phyloP scores from a whole-genome alignment of 768 basidiomycete genomes.

The Suillus fuscotomentosus region DNA sequence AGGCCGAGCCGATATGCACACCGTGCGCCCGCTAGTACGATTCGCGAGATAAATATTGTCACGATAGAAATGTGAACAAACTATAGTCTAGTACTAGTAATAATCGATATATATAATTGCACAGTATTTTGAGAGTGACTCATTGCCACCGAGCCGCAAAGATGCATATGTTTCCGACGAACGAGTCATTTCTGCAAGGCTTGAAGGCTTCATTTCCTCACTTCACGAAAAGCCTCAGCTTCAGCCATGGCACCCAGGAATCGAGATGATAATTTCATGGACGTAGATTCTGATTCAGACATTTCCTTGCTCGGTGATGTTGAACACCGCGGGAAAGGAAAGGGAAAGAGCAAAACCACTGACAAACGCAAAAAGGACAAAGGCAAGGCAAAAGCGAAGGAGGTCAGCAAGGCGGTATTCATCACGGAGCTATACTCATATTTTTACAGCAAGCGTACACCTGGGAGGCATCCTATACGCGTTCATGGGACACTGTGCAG shows the following conservation, averaged over 20 bases:
- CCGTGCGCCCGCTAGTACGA: no score
- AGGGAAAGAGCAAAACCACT: slow-evolving; percentile 52
- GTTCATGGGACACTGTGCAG: slow-evolving; percentile 96
- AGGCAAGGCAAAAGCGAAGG: slow-evolving; percentile 38
- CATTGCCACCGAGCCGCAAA: background rate
- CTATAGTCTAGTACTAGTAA: no score
- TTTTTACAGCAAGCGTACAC: slow-evolving; percentile 73
- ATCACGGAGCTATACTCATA: background rate
- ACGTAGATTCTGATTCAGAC: slow-evolving; percentile 71
- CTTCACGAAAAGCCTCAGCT: background rate
- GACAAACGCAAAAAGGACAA: slow-evolving; percentile 57
- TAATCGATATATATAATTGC: background rate
- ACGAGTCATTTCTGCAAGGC: background rate
- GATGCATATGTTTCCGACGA: background rate
- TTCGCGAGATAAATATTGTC: no score
- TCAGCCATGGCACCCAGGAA: slow-evolving; percentile 23
- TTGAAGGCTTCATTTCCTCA: background rate
- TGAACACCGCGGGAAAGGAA: slow-evolving; percentile 48
- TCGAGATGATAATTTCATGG: slow-evolving; percentile 41
- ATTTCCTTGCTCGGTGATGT: slow-evolving; percentile 59
- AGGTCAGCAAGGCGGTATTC: slow-evolving; percentile 17
- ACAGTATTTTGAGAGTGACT: background rate
- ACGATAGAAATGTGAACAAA: background rate
- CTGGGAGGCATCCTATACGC: slow-evolving; percentile 94
- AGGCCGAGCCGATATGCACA: no score